phyloP scores from a whole-genome alignment of 1,139 yeast species.

The Yamadazyma spencermartinsiae region DNA sequence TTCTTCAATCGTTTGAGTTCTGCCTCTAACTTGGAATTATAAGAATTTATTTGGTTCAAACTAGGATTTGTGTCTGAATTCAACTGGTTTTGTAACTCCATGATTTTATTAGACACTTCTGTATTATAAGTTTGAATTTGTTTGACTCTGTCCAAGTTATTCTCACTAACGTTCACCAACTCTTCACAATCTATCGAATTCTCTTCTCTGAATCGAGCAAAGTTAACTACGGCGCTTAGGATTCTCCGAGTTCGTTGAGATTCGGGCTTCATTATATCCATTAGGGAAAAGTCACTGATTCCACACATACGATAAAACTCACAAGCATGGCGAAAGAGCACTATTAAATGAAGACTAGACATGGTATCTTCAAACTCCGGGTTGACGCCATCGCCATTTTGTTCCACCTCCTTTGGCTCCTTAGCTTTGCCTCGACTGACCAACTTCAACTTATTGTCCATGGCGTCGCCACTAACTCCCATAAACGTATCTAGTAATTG shows the following conservation, averaged over 20 bases:
- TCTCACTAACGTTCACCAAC: slow-evolving; percentile 56
- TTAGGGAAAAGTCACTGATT: slow-evolving; percentile 69
- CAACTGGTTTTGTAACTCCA: slow-evolving; percentile 33
- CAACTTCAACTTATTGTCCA: slow-evolving; percentile 25
- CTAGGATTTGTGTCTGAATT: slow-evolving; percentile 21
- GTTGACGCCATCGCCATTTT: slow-evolving; percentile 3
- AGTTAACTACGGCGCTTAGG: slow-evolving; percentile 81
- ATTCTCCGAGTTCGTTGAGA: slow-evolving; percentile 61
- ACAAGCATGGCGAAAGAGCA: slow-evolving; percentile 59
- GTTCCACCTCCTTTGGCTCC: background rate
- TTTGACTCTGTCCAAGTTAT: slow-evolving; percentile 41
- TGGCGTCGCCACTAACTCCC: slow-evolving; percentile 53
- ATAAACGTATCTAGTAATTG: slow-evolving; percentile 72
- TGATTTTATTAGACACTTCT: slow-evolving; percentile 43
- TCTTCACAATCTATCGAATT: slow-evolving; percentile 69
- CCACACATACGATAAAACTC: slow-evolving; percentile 74
- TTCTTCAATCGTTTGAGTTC: slow-evolving; percentile 64
- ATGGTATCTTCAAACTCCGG: slow-evolving; percentile 21
- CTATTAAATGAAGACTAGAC: slow-evolving; percentile 47
- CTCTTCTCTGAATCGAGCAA: slow-evolving; percentile 80
- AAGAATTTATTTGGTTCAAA: slow-evolving; percentile 50
- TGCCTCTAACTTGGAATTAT: slow-evolving; percentile 59
- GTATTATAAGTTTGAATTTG: slow-evolving; percentile 36
- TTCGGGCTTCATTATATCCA: slow-evolving; percentile 71
- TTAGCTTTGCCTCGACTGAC: slow-evolving; percentile 12